phyloP scores from a whole-genome alignment of 495 filamentous ascomycete genomes.

The Annulohypoxylon maeteangense region DNA sequence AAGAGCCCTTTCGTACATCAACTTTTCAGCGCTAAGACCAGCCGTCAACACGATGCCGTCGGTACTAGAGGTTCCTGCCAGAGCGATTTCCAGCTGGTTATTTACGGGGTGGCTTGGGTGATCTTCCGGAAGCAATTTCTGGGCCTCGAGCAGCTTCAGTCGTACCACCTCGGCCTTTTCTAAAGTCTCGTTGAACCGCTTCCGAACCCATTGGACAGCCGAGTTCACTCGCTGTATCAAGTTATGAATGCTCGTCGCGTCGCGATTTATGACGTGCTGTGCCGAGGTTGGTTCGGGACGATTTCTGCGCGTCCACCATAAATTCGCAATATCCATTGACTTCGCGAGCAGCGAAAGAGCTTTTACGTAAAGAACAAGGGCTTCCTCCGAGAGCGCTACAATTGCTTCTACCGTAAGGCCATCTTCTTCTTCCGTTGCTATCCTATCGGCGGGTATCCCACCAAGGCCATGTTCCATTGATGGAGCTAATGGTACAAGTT shows the following conservation, averaged over 20 bases:
- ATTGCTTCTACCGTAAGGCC: constrained; percentile 86
- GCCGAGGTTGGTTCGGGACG: constrained; percentile 70
- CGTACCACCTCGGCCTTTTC: constrained; percentile 94
- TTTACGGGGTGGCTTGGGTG: constrained; percentile 90
- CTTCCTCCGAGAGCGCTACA: constrained; percentile 90
- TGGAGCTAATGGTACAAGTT: constrained; percentile 87
- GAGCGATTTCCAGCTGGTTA: constrained; percentile 59
- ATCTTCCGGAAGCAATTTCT: constrained; percentile 82
- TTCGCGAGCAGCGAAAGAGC: constrained; percentile 86
- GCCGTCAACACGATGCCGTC: constrained; percentile 65
- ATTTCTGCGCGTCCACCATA: constrained; percentile 88
- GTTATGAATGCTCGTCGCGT: constrained; percentile 60
- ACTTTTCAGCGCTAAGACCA: constrained; percentile 90
- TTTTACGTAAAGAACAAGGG: constrained; percentile 95
- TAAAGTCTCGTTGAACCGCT: constrained; percentile 93
- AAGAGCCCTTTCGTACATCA: constrained; percentile 97
- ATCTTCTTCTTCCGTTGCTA: constrained; percentile 66
- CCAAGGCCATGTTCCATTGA: constrained; percentile 77
- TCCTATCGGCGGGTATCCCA: constrained; percentile 60
- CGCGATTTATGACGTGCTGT: constrained; percentile 54
- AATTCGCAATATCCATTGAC: constrained; percentile 95
- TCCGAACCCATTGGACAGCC: constrained; percentile 93
- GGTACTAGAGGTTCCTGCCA: constrained; percentile 67
- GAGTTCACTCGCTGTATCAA: constrained; percentile 85
- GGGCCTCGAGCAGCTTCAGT: constrained; percentile 85